Evolutionary conservation across 2,329 filamentous ascomycete species (phyloP), one percentile per base, ranked within the genome.

Genomic region (Fonsecaea pedrosoi): DNA sequence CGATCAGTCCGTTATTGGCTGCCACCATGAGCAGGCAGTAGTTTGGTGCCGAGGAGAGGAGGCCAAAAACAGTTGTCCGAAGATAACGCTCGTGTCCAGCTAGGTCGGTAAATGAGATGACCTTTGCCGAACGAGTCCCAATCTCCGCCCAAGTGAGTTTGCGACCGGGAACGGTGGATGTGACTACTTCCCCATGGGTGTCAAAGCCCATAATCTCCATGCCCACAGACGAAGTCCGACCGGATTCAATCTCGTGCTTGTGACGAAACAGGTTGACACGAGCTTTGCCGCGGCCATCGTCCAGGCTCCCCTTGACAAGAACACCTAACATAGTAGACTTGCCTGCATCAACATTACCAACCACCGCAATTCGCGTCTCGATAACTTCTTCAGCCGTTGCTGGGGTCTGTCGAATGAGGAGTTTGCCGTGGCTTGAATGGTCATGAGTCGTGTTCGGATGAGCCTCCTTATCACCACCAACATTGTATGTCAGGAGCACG

Each of bases 141-240:
- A 99, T 97, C 78, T 99, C 95, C 78, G 97, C 94, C 95, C 95
- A 99, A 3, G 94, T 94, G 38, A 98, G 82, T 80, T 90, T 92
- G 77, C 95, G 87, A 0, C 93, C 94, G 1, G 94, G 91, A 0
- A 90, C 90, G 66, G 90, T 90, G 45, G 92, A 94, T 15, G 89
- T 87, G 15, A 98, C 86, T 34, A 97, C 90, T 32, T 94, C 87
- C 34, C 95, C 94, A 63, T 86, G 86, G 59, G 90, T 92, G 78
- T 98, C 93, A 73, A 97, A 99, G 1, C 95, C 95, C 90, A 98
- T 93, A 69, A 98, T 98, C 78, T 99, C 95, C 94, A 98, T 96
- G 50, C 95, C 94, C 0, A 99, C 95, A 0, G 94, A 97, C 76
- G 92, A 97, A 9, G 95, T 99, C 71, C 95, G 87, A 1, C 95